Conservation (phyloP, 371 early-diverging fungal species). For the Blakeslea trispora region DNA sequence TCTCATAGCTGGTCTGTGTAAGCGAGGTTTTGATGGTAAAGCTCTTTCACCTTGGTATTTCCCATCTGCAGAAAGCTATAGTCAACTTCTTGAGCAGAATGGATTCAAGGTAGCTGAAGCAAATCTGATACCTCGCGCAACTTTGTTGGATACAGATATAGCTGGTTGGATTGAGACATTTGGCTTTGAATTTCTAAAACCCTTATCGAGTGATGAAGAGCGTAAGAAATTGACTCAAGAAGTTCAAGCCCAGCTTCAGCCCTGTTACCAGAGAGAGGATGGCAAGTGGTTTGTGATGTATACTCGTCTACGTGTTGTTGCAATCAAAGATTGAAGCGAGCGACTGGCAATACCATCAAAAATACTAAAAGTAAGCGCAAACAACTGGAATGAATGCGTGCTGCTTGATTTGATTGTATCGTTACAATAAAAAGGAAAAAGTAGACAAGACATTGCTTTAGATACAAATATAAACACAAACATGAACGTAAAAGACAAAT, state of each 20-base stretch:
- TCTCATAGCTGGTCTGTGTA: slow-evolving; percentile 56
- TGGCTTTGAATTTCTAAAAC: slow-evolving; percentile 55
- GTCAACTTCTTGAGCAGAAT: slow-evolving; percentile 50
- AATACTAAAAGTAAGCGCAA: too few species aligned
- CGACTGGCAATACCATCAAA: too few species aligned
- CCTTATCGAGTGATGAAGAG: slow-evolving; percentile 40
- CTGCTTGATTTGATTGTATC: too few species aligned
- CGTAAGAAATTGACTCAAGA: slow-evolving; percentile 43
- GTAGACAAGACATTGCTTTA: too few species aligned
- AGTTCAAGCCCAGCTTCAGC: slow-evolving; percentile 51
- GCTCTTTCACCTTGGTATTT: slow-evolving; percentile 70
- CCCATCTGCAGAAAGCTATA: slow-evolving; percentile 59
- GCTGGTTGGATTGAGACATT: slow-evolving; percentile 74
- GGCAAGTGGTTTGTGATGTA: slow-evolving; percentile 66
- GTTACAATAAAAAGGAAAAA: too few species aligned
- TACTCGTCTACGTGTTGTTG: slow-evolving; percentile 51
- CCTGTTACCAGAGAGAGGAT: slow-evolving; percentile 51
- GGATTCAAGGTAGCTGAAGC: slow-evolving; percentile 55
- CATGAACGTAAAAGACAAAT: too few species aligned
- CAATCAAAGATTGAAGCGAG: slow-evolving; percentile 26
- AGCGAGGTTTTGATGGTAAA: slow-evolving; percentile 57
- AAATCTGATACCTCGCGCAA: slow-evolving; percentile 57
- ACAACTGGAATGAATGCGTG: too few species aligned
- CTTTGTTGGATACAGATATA: slow-evolving; percentile 56
- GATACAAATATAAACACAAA: too few species aligned